Conservation (phyloP, 2,329 filamentous ascomycete species). For the Ceratocystis variospora region DNA sequence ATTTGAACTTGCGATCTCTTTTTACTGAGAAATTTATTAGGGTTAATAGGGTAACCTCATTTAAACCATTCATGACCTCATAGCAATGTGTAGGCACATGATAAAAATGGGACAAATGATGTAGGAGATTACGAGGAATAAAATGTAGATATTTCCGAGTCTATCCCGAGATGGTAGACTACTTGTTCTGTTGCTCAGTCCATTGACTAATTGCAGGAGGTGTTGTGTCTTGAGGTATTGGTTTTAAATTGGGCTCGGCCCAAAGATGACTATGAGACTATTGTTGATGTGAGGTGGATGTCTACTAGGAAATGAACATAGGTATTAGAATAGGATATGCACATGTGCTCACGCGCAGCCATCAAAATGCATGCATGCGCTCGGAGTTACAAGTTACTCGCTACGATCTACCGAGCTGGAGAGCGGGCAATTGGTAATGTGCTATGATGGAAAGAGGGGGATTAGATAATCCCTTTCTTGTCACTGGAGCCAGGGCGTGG, state of each 20-base stretch:
- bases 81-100: no score
- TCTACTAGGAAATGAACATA: not conserved
- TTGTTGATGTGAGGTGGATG: not conserved
- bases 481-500: not conserved
- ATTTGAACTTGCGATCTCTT: no score
- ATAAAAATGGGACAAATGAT: no score
- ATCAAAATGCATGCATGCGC: not conserved
- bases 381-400: not conserved
- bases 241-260: not conserved
- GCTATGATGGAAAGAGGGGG: not conserved
- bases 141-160: not conserved
- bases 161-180: not conserved
- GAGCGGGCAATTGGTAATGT: not conserved
- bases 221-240: not conserved
- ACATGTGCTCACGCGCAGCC: not conserved
- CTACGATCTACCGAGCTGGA: not conserved
- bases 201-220: not conserved
- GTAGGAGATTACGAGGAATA: not conserved
- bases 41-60: no score
- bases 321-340: not conserved
- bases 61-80: no score
- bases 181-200: not conserved
- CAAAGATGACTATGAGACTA: not conserved
- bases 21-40: no score
- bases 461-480: not conserved